Base-by-base conservation (phyloP, 2,329 filamentous ascomycete species). In the Lasiodiplodia theobromae region DNA sequence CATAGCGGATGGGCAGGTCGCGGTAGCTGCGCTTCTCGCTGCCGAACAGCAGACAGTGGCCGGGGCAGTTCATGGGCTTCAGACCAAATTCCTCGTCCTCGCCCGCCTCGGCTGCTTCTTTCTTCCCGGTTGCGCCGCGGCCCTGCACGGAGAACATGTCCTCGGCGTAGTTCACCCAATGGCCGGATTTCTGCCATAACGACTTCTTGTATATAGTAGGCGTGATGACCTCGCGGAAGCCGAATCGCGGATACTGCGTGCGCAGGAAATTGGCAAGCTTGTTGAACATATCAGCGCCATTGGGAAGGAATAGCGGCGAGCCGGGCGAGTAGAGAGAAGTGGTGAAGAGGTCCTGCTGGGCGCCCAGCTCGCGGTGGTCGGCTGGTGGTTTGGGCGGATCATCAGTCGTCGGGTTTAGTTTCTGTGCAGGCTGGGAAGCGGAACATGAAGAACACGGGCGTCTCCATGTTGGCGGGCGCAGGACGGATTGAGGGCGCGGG, bases 51-150 rank as follows among this genome's bases (percentile, higher is more conserved):
- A 96, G 83, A 81, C 92, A 96, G 82, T 98, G 95, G 34, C 94
- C 94, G 4, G 96, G 96, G 82, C 96, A 99, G 84, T 98, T 98
- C 93, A 97, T 97, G 16, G 93, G 93, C 79, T 97, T 97, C 73
- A 97, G 82, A 21, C 92, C 92, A 79, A 92, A 96, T 71, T 92
- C 91, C 71, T 90, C 89, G 70, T 91, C 88, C 70, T 89, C 87
- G 23, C 83, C 85, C 8, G 78, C 71, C 70, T 87, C 84, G 2
- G 78, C 78, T 6, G 80, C 80, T 3, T 82, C 82, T 25, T 76
- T 81, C 40, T 82, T 80, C n/a, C 83, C 84, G 6, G 67, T 65
- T 10, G 67, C 58, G 5, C 57, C 68, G 18, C 85, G 83, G 1
- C 84, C 85, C 25, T 82, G 88, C 34, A 97, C 93, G 67, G 91